Evolutionary conservation across 2,329 filamentous ascomycete genomes (phyloP).

Genomic region (Diaporthe sp.): DNA sequence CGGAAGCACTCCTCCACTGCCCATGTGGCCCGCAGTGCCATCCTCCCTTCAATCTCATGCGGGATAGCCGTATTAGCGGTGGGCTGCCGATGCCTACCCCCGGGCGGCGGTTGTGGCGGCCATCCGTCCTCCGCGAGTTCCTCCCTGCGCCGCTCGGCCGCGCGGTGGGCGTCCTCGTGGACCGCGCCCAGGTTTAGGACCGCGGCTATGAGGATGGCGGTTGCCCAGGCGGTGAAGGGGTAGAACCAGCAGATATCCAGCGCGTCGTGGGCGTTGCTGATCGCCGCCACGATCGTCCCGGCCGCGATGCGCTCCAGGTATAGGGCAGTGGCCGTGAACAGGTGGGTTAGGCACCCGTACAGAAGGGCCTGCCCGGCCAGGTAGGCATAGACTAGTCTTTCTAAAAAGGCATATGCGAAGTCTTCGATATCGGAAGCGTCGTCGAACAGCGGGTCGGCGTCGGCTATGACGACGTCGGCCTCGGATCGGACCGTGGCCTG

Average conservation of each 20-base stretch:
- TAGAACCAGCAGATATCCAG: background rate
- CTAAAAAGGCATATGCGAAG: background rate
- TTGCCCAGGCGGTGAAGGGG: background rate
- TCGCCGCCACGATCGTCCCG: background rate
- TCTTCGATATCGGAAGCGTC: background rate
- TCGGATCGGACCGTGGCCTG: background rate
- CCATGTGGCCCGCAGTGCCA: background rate
- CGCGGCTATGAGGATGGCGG: no score
- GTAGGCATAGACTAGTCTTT: background rate
- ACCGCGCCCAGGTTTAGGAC: no score
- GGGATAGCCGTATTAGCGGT: no score
- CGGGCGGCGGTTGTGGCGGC: background rate
- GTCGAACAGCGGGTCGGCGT: background rate
- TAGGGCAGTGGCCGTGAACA: background rate
- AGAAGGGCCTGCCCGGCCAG: background rate
- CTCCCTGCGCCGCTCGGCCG: background rate
- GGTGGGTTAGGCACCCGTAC: background rate
- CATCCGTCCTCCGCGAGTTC: background rate
- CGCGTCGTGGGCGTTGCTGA: background rate
- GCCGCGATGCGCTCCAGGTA: background rate
- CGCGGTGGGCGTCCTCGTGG: background rate
- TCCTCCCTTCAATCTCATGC: background rate
- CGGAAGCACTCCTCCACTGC: background rate
- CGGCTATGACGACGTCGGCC: background rate
- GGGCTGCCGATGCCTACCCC: background rate